Evolutionary conservation across 2,329 filamentous ascomycete species (phyloP).

Genomic region (Aspergillus clavatus): DNA sequence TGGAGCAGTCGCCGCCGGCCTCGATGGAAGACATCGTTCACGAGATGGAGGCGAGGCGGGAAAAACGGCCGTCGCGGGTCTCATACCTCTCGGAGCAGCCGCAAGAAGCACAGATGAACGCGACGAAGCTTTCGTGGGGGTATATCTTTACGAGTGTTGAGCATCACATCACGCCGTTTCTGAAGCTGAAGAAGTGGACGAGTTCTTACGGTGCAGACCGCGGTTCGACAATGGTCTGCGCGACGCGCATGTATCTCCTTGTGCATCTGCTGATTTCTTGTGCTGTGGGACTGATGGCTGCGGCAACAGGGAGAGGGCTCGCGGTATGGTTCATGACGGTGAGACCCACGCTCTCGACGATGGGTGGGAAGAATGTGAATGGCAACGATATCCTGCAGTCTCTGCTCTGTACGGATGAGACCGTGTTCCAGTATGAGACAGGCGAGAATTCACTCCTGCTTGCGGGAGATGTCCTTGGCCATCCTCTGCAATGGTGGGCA

Average conservation of each 20-base stretch:
- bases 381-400: constrained; percentile 3
- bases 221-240: constrained; percentile 1
- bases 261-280: constrained; percentile 3
- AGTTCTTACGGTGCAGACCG: constrained; percentile 3
- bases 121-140: not conserved
- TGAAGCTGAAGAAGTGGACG: constrained; percentile 1
- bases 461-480: not conserved
- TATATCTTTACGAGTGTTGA: not conserved
- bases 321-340: constrained; percentile 3
- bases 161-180: not conserved
- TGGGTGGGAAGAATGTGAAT: constrained; percentile 2
- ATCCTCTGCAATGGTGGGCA: not conserved
- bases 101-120: not conserved
- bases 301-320: constrained; percentile 1
- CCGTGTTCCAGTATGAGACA: constrained; percentile 2
- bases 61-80: not conserved
- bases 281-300: constrained; percentile 3
- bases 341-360: constrained; percentile 1
- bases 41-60: not conserved
- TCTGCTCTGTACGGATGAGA: not conserved
- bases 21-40: not conserved
- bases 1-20: not conserved
- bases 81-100: not conserved
- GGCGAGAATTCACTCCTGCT: not conserved
- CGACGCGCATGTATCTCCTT: constrained; percentile 1